These are phyloP conservation scores for Boletus reticulatus DNA, from an alignment of 768 basidiomycete genomes.

Conservation along the genomic window DNA sequence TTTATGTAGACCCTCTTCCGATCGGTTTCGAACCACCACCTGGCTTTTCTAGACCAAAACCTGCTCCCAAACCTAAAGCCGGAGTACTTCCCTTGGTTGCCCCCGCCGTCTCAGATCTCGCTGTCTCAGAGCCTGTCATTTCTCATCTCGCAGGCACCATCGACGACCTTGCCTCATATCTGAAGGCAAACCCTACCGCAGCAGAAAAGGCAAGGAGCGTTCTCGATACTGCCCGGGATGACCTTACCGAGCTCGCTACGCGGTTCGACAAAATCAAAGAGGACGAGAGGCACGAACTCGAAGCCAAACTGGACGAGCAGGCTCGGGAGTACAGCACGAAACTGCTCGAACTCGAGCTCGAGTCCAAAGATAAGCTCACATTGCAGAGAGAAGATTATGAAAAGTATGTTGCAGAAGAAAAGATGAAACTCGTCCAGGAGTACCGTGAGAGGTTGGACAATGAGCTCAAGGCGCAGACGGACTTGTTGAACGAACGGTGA, in stretches of 20 bases:
- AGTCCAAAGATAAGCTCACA: constrained; percentile 81
- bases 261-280: constrained; percentile 79
- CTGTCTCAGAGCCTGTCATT: constrained; percentile 86
- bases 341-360: constrained; percentile 80
- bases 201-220: constrained; percentile 69
- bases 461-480: constrained; percentile 85
- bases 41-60: constrained; percentile 68
- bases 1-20: constrained; percentile 75
- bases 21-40: constrained; percentile 93
- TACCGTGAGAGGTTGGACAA: constrained; percentile 85
- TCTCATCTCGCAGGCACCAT: constrained; percentile 90
- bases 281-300: constrained; percentile 69
- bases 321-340: constrained; percentile 79
- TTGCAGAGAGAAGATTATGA: constrained; percentile 84
- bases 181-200: constrained; percentile 69
- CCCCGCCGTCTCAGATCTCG: constrained; percentile 71
- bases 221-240: constrained; percentile 75
- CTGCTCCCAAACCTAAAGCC: constrained; percentile 40
- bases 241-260: constrained; percentile 73
- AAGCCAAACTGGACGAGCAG: constrained; percentile 74
- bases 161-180: constrained; percentile 83
- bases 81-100: constrained; percentile 72
- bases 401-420: constrained; percentile 78
- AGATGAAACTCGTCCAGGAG: constrained; percentile 61
- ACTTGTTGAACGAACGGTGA: constrained; percentile 93